Percentiles rank a stretch among this genome's conserved stretches.
Evolutionary conservation across 345 rosid species (phyloP).

Genomic region (Odontarrhena argentea): DNA sequence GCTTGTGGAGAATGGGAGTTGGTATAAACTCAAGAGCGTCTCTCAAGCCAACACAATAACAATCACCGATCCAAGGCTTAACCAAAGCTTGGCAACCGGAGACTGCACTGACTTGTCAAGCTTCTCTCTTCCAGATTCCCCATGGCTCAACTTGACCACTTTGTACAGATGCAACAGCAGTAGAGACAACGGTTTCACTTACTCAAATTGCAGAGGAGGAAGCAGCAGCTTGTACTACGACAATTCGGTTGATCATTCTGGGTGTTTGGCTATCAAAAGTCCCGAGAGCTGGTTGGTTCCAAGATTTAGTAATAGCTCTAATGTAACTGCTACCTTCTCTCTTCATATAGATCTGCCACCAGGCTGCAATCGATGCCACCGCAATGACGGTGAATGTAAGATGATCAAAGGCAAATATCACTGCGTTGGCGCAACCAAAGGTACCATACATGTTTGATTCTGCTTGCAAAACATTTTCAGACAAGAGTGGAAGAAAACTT

Average conservation of each 20-base stretch:
- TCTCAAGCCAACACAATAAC: constrained; percentile 38
- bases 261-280: constrained; percentile 40
- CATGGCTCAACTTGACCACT: constrained; percentile 20
- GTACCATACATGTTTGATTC: constrained; percentile 7
- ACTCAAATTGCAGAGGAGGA: constrained; percentile 24
- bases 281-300: constrained; percentile 18
- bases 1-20: constrained; percentile 29
- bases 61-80: constrained; percentile 30
- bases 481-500: too few species aligned
- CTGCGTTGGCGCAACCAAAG: constrained; percentile 28
- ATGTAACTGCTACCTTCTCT: constrained; percentile 30
- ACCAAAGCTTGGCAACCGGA: neutral
- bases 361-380: constrained; percentile 6
- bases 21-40: constrained; percentile 38
- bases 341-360: neutral
- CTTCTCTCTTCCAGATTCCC: constrained; percentile 40
- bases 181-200: neutral
- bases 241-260: neutral
- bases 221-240: constrained; percentile 16
- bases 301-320: neutral
- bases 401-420: neutral
- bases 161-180: constrained; percentile 41
- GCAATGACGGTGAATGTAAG: constrained; percentile 26
- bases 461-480: constrained; percentile 12
- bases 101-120: constrained; percentile 37